These are phyloP conservation scores for Boletus tomentosulus DNA, from an alignment of 768 basidiomycete genomes.

Conservation along the genomic window DNA sequence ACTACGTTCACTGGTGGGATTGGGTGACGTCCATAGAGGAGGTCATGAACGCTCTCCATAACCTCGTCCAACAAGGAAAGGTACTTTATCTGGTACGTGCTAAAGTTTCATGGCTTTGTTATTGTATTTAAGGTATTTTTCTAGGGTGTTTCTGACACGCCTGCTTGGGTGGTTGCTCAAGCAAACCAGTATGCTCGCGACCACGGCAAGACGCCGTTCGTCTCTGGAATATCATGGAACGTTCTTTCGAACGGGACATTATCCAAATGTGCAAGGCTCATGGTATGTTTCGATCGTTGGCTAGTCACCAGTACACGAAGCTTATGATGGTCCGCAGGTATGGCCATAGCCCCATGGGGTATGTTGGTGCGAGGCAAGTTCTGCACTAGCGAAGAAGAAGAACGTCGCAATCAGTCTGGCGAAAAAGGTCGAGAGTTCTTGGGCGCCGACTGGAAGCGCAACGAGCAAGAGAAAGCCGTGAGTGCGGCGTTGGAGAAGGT, in stretches of 20 bases:
- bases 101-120: background rate
- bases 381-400: background rate
- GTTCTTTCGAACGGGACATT: background rate
- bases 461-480: background rate
- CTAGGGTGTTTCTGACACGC: background rate
- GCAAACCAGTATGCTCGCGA: background rate
- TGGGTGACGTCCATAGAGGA: conserved; percentile 36
- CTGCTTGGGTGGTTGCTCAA: background rate
- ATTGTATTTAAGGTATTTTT: background rate
- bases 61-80: background rate
- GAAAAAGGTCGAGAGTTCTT: background rate
- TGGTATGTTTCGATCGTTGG: background rate
- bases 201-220: background rate
- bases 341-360: background rate
- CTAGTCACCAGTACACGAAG: background rate
- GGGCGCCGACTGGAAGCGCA: background rate
- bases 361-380: background rate
- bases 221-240: background rate
- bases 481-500: background rate
- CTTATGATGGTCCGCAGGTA: background rate
- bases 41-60: conserved; percentile 32
- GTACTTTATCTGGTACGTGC: background rate
- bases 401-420: background rate
- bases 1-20: conserved; percentile 26
- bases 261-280: background rate